Percentiles rank a stretch among this genome's conserved stretches.
Conservation (phyloP, 257 asterid genomes). For the Solanum paucissectum region DNA sequence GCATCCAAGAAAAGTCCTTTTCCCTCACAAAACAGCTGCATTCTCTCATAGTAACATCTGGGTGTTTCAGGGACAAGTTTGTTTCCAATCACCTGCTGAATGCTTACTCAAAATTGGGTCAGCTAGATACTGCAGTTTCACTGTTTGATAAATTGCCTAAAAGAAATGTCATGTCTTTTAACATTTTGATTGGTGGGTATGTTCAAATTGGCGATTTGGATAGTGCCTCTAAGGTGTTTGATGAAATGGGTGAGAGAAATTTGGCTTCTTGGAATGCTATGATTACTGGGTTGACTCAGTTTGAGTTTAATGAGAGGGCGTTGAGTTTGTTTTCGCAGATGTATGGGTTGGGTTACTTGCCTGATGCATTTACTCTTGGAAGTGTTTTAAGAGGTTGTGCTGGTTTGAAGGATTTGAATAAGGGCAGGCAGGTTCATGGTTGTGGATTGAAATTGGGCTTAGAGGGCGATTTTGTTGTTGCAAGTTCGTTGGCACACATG, state of each 20-base stretch:
- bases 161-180: slow-evolving; percentile 62
- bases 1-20: slow-evolving; percentile 39
- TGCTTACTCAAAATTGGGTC: slow-evolving; percentile 46
- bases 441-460: slow-evolving; percentile 41
- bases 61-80: slow-evolving; percentile 44
- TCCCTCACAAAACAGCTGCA: slow-evolving; percentile 52
- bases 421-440: slow-evolving; percentile 63
- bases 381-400: slow-evolving; percentile 87
- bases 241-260: slow-evolving; percentile 56
- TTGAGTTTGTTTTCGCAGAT: slow-evolving; percentile 37
- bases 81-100: slow-evolving; percentile 57
- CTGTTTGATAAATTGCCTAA: slow-evolving; percentile 59
- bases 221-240: slow-evolving; percentile 41
- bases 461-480: slow-evolving; percentile 48
- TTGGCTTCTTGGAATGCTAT: slow-evolving; percentile 91
- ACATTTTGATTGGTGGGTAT: slow-evolving; percentile 69
- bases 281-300: slow-evolving; percentile 53
- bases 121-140: slow-evolving; percentile 19
- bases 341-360: slow-evolving; percentile 45
- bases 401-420: slow-evolving; percentile 60
- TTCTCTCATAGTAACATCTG: slow-evolving; percentile 41
- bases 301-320: slow-evolving; percentile 53
- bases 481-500: slow-evolving; percentile 72
- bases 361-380: slow-evolving; percentile 65
- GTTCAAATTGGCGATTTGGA: slow-evolving; percentile 48